Conservation (phyloP, 1,284 basidiomycete species). For the Fomitopsis palustris region DNA sequence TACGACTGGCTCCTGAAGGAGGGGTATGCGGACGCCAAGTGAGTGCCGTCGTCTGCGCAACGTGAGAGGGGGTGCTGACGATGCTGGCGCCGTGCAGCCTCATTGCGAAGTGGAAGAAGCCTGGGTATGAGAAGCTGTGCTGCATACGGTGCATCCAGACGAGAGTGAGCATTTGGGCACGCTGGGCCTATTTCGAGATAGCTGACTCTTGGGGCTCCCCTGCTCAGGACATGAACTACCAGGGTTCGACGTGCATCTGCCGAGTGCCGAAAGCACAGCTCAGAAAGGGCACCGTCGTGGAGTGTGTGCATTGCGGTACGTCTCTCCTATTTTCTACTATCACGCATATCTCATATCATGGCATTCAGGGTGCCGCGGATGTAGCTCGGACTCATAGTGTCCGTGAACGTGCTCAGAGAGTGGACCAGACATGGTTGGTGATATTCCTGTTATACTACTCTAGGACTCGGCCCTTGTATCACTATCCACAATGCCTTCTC, state of each 20-base stretch:
- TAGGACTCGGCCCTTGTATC: background rate
- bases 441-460: background rate
- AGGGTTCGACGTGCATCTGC: constrained; percentile 99
- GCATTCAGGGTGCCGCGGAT: constrained; percentile 18
- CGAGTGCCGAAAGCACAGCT: constrained; percentile 95
- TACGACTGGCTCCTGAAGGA: constrained; percentile 99
- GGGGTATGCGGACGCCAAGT: constrained; percentile 97
- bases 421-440: background rate
- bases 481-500: background rate
- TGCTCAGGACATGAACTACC: constrained; percentile 95
- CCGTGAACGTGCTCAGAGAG: background rate
- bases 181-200: background rate
- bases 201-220: background rate
- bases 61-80: background rate
- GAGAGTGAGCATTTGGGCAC: constrained; percentile 46
- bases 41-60: constrained; percentile 31
- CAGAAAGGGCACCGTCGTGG: constrained; percentile 89
- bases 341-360: background rate
- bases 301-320: constrained; percentile 96
- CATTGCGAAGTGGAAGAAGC: constrained; percentile 99
- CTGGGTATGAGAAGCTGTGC: constrained; percentile 98
- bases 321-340: background rate
- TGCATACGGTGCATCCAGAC: constrained; percentile 98
- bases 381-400: constrained; percentile 21
- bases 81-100: constrained; percentile 49